Evolutionary conservation across 805 yeast genomes (phyloP).

Genomic region (Teunomyces pallodes): DNA sequence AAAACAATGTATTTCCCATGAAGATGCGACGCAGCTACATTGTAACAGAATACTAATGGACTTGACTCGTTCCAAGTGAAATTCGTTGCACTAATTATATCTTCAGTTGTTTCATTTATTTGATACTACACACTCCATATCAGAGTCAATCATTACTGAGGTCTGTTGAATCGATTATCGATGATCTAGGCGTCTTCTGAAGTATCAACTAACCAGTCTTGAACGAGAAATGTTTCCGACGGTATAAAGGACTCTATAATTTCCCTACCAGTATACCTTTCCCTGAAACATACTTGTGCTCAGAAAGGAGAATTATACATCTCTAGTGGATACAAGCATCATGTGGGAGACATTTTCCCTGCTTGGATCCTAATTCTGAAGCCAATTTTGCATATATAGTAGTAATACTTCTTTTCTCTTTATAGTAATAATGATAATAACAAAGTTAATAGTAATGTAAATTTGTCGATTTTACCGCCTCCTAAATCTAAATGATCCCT

Average conservation of each 20-base stretch:
- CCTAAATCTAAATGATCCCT: slow-evolving; percentile 49
- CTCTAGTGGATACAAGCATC: slow-evolving; percentile 58
- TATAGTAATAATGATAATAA: slow-evolving; percentile 4
- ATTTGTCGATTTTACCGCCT: slow-evolving; percentile 16
- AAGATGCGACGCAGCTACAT: too few species aligned
- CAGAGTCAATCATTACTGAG: too few species aligned
- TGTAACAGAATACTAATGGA: too few species aligned
- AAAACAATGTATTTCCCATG: too few species aligned
- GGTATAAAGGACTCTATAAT: slow-evolving; percentile 39
- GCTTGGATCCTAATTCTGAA: slow-evolving; percentile 64
- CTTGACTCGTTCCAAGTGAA: too few species aligned
- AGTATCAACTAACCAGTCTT: too few species aligned
- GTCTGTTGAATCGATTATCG: too few species aligned
- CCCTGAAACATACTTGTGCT: not conserved
- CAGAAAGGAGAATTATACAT: slow-evolving; percentile 43
- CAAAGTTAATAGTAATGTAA: not conserved
- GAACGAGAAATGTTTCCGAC: too few species aligned
- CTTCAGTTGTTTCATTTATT: too few species aligned
- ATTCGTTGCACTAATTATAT: too few species aligned
- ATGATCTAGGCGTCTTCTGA: too few species aligned
- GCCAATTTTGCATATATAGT: slow-evolving; percentile 57
- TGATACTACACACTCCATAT: too few species aligned
- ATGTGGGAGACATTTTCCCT: slow-evolving; percentile 73
- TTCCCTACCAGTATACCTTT: slow-evolving; percentile 9
- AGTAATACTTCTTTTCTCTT: not conserved